Evolutionary conservation across 192 early-diverging fungal species (phyloP).

Genomic region (Funneliformis mosseae): DNA sequence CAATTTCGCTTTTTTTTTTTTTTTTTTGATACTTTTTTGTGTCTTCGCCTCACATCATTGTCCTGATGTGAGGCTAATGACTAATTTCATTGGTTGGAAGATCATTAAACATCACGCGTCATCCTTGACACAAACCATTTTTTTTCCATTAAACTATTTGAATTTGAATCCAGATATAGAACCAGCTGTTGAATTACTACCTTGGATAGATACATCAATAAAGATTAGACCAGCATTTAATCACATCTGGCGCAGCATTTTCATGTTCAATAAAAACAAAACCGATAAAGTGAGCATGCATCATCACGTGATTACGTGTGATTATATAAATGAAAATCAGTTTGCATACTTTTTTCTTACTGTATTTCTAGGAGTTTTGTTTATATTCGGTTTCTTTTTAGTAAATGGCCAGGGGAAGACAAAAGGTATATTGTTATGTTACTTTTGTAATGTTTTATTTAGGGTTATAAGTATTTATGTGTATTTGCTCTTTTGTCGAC

Average conservation of each 20-base stretch:
- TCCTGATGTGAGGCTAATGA: neutral
- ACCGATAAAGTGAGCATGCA: too few relatives aligned
- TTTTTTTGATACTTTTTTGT: neutral
- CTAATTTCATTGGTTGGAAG: neutral
- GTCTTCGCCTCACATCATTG: neutral
- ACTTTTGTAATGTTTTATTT: neutral
- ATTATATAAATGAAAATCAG: too few relatives aligned
- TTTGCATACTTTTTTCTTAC: neutral
- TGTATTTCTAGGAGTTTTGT: neutral
- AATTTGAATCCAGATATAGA: too few relatives aligned
- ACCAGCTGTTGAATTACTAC: too few relatives aligned
- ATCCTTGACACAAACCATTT: neutral
- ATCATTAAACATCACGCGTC: neutral
- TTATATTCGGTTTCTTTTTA: neutral
- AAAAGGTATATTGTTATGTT: conserved; percentile 36
- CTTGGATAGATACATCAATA: too few relatives aligned
- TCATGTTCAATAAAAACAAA: too few relatives aligned
- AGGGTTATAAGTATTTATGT: neutral
- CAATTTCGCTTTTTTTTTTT: neutral
- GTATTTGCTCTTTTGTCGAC: neutral
- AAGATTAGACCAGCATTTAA: too few relatives aligned
- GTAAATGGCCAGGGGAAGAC: conserved; percentile 45
- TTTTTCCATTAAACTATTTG: neutral
- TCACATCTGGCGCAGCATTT: too few relatives aligned
- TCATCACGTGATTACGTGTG: too few relatives aligned